A percentile compares a stretch with the other conserved stretches of the same genome.
phyloP scores from a whole-genome alignment of 129 eudicot genomes.

The Erigeron canadensis region DNA sequence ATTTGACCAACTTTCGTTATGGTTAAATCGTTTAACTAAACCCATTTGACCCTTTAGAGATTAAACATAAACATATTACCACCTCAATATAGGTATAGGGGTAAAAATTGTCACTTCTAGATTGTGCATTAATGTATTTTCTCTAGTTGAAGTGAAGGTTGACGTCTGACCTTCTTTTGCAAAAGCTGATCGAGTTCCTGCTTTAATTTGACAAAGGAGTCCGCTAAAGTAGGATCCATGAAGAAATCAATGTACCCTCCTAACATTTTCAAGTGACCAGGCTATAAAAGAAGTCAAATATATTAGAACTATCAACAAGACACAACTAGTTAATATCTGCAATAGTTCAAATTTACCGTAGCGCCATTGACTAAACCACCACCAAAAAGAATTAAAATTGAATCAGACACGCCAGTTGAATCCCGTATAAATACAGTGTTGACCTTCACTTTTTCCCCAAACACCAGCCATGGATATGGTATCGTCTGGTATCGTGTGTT shows the following conservation, averaged over 20 bases:
- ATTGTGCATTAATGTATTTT: neutral
- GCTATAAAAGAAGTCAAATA: constrained; percentile 34
- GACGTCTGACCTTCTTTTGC: constrained; percentile 66
- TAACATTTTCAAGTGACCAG: constrained; percentile 91
- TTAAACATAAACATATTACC: neutral
- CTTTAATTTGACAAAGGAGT: constrained; percentile 76
- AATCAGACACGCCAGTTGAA: constrained; percentile 98
- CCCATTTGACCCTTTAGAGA: neutral
- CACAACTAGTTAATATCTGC: neutral
- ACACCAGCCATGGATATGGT: constrained; percentile 94
- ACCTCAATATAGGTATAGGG: constrained; percentile 5
- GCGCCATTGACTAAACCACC: constrained; percentile 66
- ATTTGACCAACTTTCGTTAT: no score
- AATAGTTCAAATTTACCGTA: constrained; percentile 49
- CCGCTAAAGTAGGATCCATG: constrained; percentile 88
- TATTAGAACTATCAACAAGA: constrained; percentile 11
- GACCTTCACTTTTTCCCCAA: constrained; percentile 96
- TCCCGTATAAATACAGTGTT: constrained; percentile 87
- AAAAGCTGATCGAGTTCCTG: constrained; percentile 76
- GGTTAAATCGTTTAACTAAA: neutral
- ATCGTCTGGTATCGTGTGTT: constrained; percentile 93
- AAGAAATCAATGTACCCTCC: constrained; percentile 89
- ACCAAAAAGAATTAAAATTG: constrained; percentile 88
- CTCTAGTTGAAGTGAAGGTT: constrained; percentile 13
- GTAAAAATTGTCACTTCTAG: constrained; percentile 1